phyloP scores from a whole-genome alignment of 371 early-diverging fungal species.

The Circinella umbellata region DNA sequence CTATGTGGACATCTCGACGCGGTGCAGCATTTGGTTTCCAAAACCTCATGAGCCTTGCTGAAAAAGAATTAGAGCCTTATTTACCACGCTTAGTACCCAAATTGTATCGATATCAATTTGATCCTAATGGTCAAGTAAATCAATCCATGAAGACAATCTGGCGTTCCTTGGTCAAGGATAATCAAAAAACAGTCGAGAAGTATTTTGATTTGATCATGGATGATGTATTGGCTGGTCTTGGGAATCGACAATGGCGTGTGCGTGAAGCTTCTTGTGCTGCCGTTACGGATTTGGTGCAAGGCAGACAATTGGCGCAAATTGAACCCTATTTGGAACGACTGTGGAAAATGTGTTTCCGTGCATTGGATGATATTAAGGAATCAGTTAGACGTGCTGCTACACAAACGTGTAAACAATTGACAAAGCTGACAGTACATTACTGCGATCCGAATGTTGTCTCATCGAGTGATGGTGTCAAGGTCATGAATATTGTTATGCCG shows the following conservation, averaged over 20 bases:
- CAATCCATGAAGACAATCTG: conserved; percentile 91
- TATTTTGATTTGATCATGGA: conserved; percentile 83
- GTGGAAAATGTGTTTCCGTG: conserved; percentile 91
- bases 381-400: conserved; percentile 88
- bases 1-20: conserved; percentile 89
- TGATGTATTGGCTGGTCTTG: conserved; percentile 77
- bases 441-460: conserved; percentile 77
- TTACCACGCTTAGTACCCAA: conserved; percentile 81
- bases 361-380: conserved; percentile 94
- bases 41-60: conserved; percentile 78
- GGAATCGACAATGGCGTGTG: conserved; percentile 86
- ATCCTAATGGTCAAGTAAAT: conserved; percentile 86
- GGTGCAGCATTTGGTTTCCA: conserved; percentile 91
- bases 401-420: conserved; percentile 77
- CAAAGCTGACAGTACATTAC: conserved; percentile 80
- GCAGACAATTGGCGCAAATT: conserved; percentile 68
- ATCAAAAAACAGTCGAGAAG: conserved; percentile 76
- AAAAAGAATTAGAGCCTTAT: conserved; percentile 79
- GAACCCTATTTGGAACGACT: conserved; percentile 77
- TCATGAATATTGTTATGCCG: conserved; percentile 82
- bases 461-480: conserved; percentile 64
- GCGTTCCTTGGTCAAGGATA: conserved; percentile 80
- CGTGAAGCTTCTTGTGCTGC: conserved; percentile 84
- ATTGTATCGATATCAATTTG: conserved; percentile 86
- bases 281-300: conserved; percentile 79